phyloP scores from a whole-genome alignment of 768 basidiomycete genomes.

The Agaricus blazei region DNA sequence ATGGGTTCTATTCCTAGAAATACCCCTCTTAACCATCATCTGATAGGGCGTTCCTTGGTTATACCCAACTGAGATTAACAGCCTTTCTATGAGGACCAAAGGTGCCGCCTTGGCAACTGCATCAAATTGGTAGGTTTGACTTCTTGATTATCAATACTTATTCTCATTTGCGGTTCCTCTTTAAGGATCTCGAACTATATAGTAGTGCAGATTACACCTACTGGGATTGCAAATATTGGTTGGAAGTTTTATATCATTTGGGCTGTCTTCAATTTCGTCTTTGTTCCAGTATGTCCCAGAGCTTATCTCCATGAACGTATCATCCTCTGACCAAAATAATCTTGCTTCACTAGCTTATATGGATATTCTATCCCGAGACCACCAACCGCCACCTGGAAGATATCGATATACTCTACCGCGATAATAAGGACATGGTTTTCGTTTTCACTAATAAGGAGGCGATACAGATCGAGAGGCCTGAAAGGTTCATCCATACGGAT shows the following conservation, averaged over 20 bases:
- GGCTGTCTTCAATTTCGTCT: conserved; percentile 41
- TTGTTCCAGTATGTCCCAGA: conserved; percentile 36
- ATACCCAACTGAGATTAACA: conserved; percentile 48
- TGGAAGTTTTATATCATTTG: conserved; percentile 49
- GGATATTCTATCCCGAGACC: conserved; percentile 44
- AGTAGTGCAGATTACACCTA: conserved; percentile 45
- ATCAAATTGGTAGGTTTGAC: conserved; percentile 34
- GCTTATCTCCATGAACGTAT: not conserved
- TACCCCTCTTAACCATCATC: not conserved
- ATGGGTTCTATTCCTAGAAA: not conserved
- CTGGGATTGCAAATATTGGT: conserved; percentile 39
- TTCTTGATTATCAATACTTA: not conserved
- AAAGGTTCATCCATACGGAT: conserved; percentile 36
- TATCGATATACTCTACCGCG: conserved; percentile 43
- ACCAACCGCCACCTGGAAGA: conserved; percentile 46
- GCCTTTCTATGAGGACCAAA: conserved; percentile 44
- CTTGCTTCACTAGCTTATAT: conserved; percentile 31
- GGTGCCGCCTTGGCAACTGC: conserved; percentile 45
- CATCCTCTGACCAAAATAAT: not conserved
- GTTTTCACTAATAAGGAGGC: conserved; percentile 39
- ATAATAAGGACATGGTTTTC: conserved; percentile 34
- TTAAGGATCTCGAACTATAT: conserved; percentile 45
- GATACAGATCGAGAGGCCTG: conserved; percentile 35
- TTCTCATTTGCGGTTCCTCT: not conserved
- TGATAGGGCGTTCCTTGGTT: conserved; percentile 43